Evolutionary conservation across 805 yeast species (phyloP).

Genomic region (Candida palmyrensis): DNA sequence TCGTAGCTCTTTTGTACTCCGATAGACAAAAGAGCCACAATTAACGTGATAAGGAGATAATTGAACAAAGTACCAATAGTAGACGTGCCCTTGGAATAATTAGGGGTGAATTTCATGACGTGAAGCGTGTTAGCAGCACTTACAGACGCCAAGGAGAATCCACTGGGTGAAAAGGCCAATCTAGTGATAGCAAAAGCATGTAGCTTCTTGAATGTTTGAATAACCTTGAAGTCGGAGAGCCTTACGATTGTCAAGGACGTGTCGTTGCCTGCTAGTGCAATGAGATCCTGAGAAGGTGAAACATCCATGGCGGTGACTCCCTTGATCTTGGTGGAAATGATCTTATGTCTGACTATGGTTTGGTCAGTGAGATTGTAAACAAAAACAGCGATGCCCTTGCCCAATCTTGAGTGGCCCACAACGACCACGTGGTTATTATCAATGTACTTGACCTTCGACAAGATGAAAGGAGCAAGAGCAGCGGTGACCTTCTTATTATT

Average conservation of each 20-base stretch:
- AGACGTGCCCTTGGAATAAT: constrained; percentile 38
- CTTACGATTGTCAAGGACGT: constrained; percentile 58
- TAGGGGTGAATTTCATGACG: constrained; percentile 55
- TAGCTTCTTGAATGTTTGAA: constrained; percentile 51
- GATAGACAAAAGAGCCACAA: constrained; percentile 27
- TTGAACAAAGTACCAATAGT: constrained; percentile 28
- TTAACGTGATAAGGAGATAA: constrained; percentile 27
- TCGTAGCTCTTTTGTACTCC: constrained; percentile 30
- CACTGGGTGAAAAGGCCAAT: constrained; percentile 64
- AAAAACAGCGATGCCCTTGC: constrained; percentile 37
- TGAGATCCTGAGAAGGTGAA: constrained; percentile 36
- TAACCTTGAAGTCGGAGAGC: constrained; percentile 44
- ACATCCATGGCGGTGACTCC: constrained; percentile 51
- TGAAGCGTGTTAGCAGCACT: constrained; percentile 74
- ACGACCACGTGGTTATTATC: constrained; percentile 27
- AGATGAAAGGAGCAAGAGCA: constrained; percentile 19
- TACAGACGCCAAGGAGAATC: constrained; percentile 60
- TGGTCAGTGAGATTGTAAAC: constrained; percentile 40
- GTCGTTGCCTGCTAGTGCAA: constrained; percentile 62
- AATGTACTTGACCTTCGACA: constrained; percentile 42
- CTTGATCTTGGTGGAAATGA: constrained; percentile 43
- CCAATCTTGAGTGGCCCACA: constrained; percentile 24
- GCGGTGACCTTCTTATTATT: constrained; percentile 14
- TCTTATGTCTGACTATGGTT: constrained; percentile 36
- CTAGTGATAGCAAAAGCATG: constrained; percentile 78